A percentile compares a stretch with the other conserved stretches of the same genome.
phyloP scores from a whole-genome alignment of 2,329 filamentous ascomycete species.

The Xenoacremonium recifei region DNA sequence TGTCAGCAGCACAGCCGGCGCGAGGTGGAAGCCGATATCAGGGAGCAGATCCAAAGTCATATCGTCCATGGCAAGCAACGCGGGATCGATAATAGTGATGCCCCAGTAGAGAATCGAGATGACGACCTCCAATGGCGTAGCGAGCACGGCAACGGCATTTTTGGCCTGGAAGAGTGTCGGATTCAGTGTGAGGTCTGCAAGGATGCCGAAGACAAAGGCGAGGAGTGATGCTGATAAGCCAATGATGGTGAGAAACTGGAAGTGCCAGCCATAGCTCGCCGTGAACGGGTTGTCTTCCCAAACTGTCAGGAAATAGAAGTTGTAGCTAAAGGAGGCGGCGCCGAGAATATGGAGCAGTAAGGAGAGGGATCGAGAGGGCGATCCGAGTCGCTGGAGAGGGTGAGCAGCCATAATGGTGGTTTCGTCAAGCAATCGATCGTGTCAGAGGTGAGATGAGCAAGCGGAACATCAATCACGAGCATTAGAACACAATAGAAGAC shows the following conservation, averaged over 20 bases:
- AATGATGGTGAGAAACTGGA: conserved; percentile 74
- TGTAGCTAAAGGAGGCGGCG: conserved; percentile 51
- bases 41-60: conserved; percentile 53
- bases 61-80: conserved; percentile 52
- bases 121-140: conserved; percentile 68
- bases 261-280: conserved; percentile 63
- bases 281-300: conserved; percentile 55
- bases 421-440: no score
- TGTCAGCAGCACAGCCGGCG: conserved; percentile 63
- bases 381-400: conserved; percentile 63
- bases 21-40: conserved; percentile 65
- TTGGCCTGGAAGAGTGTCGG: conserved; percentile 61
- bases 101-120: conserved; percentile 75
- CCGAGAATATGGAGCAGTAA: conserved; percentile 59
- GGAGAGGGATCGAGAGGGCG: conserved; percentile 64
- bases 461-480: no score
- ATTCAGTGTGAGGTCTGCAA: conserved; percentile 63
- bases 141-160: conserved; percentile 64
- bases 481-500: no score
- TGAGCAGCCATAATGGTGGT: conserved; percentile 48
- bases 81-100: conserved; percentile 55
- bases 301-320: conserved; percentile 48
- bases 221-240: conserved; percentile 60
- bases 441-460: no score
- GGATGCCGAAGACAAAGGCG: conserved; percentile 60